These are phyloP conservation scores for Chenopodium quinoa DNA, from an alignment of 148 eudicot species.

Conservation along the genomic window DNA sequence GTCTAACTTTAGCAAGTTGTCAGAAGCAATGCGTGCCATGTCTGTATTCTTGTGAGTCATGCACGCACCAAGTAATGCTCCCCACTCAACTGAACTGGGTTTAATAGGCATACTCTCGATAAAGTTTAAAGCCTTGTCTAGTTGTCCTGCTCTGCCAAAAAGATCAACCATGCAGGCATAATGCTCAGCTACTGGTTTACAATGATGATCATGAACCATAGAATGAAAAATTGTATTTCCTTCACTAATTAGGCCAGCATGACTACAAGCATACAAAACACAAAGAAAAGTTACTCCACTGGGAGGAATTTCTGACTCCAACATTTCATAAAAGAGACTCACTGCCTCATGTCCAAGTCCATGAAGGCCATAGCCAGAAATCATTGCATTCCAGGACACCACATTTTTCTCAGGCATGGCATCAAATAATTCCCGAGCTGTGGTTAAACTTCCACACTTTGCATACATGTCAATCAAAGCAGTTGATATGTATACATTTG, in stretches of 20 bases:
- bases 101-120: slow-evolving; percentile 57
- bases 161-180: slow-evolving; percentile 89
- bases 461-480: slow-evolving; percentile 84
- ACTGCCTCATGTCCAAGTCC: slow-evolving; percentile 66
- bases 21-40: slow-evolving; percentile 61
- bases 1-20: slow-evolving; percentile 59
- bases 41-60: slow-evolving; percentile 65
- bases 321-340: slow-evolving; percentile 47
- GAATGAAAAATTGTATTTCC: slow-evolving; percentile 57
- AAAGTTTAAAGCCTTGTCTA: slow-evolving; percentile 61
- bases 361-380: slow-evolving; percentile 83
- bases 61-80: slow-evolving; percentile 83
- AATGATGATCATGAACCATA: slow-evolving; percentile 56
- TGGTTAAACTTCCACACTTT: slow-evolving; percentile 67
- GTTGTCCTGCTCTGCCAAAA: slow-evolving; percentile 67
- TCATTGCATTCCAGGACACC: slow-evolving; percentile 89
- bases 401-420: slow-evolving; percentile 54
- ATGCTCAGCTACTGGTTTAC: slow-evolving; percentile 65
- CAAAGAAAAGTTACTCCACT: slow-evolving; percentile 64
- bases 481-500: slow-evolving; percentile 58
- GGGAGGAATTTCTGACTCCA: slow-evolving; percentile 42
- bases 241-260: slow-evolving; percentile 72
- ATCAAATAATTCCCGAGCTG: slow-evolving; percentile 57
- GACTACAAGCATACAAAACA: slow-evolving; percentile 79
- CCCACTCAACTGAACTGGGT: slow-evolving; percentile 74